A percentile compares a stretch with the other conserved stretches of the same genome.
Evolutionary conservation across 1,284 basidiomycete species (phyloP).

Genomic region (Leccinum subatratum): DNA sequence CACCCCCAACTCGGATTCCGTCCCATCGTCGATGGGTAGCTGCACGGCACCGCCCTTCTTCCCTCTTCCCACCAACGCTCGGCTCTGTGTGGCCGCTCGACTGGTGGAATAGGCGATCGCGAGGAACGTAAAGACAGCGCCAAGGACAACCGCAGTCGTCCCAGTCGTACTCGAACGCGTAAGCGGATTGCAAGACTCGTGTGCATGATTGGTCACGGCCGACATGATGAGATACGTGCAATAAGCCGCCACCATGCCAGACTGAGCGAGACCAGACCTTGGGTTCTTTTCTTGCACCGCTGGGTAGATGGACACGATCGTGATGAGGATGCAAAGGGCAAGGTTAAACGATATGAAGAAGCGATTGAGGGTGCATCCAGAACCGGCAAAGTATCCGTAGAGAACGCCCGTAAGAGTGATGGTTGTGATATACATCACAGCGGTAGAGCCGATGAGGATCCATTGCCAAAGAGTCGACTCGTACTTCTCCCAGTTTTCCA

Average conservation of each 20-base stretch:
- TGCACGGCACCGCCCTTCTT: conserved; percentile 62
- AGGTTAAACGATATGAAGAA: conserved; percentile 97
- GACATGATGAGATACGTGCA: conserved; percentile 95
- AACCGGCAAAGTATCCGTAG: conserved; percentile 87
- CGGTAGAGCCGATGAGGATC: conserved; percentile 92
- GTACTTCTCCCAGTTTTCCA: conserved; percentile 91
- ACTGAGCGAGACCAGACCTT: conserved; percentile 91
- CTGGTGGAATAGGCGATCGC: conserved; percentile 98
- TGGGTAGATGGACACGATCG: conserved; percentile 81
- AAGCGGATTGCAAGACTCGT: conserved; percentile 86
- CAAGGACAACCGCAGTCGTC: conserved; percentile 85
- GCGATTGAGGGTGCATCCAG: conserved; percentile 84
- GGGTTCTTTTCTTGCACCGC: conserved; percentile 91
- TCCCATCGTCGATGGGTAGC: conserved; percentile 52
- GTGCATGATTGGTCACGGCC: conserved; percentile 88
- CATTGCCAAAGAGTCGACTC: conserved; percentile 93
- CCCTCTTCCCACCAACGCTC: conserved; percentile 77
- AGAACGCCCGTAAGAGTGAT: conserved; percentile 84
- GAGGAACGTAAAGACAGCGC: conserved; percentile 94
- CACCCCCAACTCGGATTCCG: conserved; percentile 63
- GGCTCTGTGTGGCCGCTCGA: conserved; percentile 91
- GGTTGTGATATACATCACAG: conserved; percentile 78
- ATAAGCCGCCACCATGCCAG: conserved; percentile 94
- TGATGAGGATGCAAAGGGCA: conserved; percentile 74
- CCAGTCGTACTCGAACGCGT: conserved; percentile 67